phyloP scores from a whole-genome alignment of 1,284 basidiomycete species.

The Apiotrichum montevideense region DNA sequence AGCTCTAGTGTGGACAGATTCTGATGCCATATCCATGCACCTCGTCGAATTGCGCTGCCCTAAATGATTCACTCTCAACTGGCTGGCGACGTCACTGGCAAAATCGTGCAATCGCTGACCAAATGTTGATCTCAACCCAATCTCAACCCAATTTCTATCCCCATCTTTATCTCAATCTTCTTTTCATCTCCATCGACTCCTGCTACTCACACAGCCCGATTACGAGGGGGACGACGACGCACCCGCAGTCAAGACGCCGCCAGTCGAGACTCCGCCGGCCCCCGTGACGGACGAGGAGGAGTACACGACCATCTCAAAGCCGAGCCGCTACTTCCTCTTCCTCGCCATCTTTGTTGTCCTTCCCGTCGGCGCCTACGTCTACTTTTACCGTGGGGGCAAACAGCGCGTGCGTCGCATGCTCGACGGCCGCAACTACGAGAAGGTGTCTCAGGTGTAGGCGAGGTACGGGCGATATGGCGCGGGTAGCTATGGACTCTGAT shows the following conservation, averaged over 20 bases:
- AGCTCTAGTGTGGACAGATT: conserved; percentile 59
- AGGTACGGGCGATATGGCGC: too few relatives aligned
- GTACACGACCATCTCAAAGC: conserved; percentile 33
- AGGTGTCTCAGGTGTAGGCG: not conserved
- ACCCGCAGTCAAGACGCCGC: conserved; percentile 1
- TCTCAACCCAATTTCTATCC: not conserved
- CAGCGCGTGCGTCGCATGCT: conserved; percentile 16
- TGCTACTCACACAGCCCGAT: conserved; percentile 3
- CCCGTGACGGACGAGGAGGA: conserved; percentile 13
- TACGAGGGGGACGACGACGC: conserved; percentile 6
- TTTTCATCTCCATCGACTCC: not conserved
- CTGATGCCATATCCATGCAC: conserved; percentile 16
- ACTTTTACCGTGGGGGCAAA: conserved; percentile 46
- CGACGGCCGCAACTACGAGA: conserved; percentile 1
- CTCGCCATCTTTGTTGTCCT: conserved; percentile 51
- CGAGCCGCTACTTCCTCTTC: conserved; percentile 49
- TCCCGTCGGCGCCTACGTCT: conserved; percentile 55
- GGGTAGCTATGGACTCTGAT: too few relatives aligned
- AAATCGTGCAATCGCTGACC: too few relatives aligned
- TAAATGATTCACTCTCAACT: not conserved
- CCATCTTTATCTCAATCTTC: not conserved
- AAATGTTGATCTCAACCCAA: too few relatives aligned
- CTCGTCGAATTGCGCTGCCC: not conserved
- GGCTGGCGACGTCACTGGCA: not conserved
- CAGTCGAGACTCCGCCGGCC: not conserved